Conservation (phyloP, 306 rosid species). For the Prosopis cineraria region DNA sequence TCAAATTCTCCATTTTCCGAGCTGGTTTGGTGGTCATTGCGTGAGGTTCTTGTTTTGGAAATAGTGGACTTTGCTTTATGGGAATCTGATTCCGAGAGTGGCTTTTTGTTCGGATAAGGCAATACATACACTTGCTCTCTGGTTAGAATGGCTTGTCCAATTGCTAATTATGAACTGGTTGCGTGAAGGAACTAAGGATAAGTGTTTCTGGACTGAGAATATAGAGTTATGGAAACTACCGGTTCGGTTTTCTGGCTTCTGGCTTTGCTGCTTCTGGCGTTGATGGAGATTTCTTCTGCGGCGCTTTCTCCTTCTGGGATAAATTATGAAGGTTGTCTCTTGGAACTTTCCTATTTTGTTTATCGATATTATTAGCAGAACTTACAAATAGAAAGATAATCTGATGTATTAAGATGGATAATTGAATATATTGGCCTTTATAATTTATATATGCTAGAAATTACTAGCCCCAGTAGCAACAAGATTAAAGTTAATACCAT, state of each 20-base stretch:
- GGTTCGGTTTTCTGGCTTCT: slow-evolving; percentile 47
- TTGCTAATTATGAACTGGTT: slow-evolving; percentile 48
- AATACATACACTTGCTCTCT: slow-evolving; percentile 35
- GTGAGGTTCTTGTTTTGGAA: slow-evolving; percentile 40
- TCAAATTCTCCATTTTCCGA: slow-evolving; percentile 48
- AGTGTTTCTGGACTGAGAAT: slow-evolving; percentile 29
- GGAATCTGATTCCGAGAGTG: slow-evolving; percentile 54
- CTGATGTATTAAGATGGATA: slow-evolving; percentile 24
- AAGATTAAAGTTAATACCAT: slow-evolving; percentile 22
- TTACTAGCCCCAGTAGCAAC: slow-evolving; percentile 1
- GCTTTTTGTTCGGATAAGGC: slow-evolving; percentile 46
- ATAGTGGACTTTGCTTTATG: slow-evolving; percentile 37
- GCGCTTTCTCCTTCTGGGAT: slow-evolving; percentile 96
- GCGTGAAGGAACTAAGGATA: slow-evolving; percentile 25
- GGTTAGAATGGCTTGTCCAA: slow-evolving; percentile 49
- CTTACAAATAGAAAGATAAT: slow-evolving; percentile 10
- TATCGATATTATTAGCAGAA: slow-evolving; percentile 12
- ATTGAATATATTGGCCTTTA: background rate
- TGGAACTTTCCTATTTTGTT: slow-evolving; percentile 7
- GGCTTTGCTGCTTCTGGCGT: slow-evolving; percentile 56
- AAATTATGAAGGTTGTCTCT: slow-evolving; percentile 81
- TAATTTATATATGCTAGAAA: slow-evolving; percentile 26
- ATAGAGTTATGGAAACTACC: slow-evolving; percentile 49
- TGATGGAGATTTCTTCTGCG: slow-evolving; percentile 70
- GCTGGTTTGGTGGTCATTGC: slow-evolving; percentile 31